A percentile compares a stretch with the other conserved stretches of the same genome.
phyloP scores from a whole-genome alignment of 2,329 filamentous ascomycete species.

The Phialophora chinensis region DNA sequence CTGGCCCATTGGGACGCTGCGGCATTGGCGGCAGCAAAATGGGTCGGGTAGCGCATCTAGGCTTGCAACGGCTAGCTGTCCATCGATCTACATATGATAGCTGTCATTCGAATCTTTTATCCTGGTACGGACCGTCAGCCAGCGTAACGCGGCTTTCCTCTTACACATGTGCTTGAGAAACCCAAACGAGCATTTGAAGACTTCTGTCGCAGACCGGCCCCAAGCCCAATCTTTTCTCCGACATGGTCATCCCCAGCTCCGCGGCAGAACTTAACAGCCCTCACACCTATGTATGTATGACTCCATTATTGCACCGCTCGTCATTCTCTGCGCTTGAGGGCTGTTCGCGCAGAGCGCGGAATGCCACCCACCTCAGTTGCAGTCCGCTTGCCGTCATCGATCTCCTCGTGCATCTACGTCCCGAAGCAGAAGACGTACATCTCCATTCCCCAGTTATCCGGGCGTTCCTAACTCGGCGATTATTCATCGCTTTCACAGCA shows the following conservation, averaged over 20 bases:
- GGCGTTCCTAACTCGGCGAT: slow-evolving; percentile 24
- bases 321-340: slow-evolving; percentile 7
- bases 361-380: slow-evolving; percentile 19
- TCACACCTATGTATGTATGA: background rate
- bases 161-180: slow-evolving; percentile 10
- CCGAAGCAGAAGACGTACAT: slow-evolving; percentile 4
- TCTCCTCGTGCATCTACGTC: slow-evolving; percentile 3
- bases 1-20: slow-evolving; percentile 18
- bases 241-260: slow-evolving; percentile 31
- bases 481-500: slow-evolving; percentile 28
- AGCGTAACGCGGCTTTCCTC: slow-evolving; percentile 23
- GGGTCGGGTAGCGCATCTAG: slow-evolving; percentile 29
- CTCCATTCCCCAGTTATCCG: slow-evolving; percentile 20
- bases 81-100: slow-evolving; percentile 8
- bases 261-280: slow-evolving; percentile 26
- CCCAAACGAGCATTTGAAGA: slow-evolving; percentile 10
- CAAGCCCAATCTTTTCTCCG: slow-evolving; percentile 31
- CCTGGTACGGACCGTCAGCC: slow-evolving; percentile 11
- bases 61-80: slow-evolving; percentile 29
- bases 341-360: slow-evolving; percentile 8
- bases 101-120: slow-evolving; percentile 32
- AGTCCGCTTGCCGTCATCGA: slow-evolving; percentile 31
- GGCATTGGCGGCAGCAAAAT: slow-evolving; percentile 27
- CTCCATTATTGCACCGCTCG: slow-evolving; percentile 10
- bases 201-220: slow-evolving; percentile 20